These are phyloP conservation scores for Ogataea naganishii DNA, from an alignment of 805 yeast species.

Conservation along the genomic window DNA sequence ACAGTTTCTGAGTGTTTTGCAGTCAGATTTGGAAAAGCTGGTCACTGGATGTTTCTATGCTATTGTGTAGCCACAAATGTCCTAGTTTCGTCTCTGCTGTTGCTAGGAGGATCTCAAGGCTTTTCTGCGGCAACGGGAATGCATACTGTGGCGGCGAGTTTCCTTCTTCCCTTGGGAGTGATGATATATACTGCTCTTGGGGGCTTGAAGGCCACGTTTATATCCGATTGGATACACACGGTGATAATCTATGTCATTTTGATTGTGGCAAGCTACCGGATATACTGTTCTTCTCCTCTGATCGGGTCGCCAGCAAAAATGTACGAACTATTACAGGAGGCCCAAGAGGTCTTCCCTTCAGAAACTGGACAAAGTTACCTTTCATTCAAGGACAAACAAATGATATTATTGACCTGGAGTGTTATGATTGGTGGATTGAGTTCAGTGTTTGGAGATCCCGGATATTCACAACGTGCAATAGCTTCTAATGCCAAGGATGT, in stretches of 20 bases:
- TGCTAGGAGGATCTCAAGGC: constrained; percentile 36
- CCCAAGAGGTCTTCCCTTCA: constrained; percentile 22
- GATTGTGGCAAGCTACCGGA: constrained; percentile 23
- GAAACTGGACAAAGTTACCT: constrained; percentile 23
- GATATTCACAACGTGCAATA: constrained; percentile 33
- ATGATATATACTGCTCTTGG: constrained; percentile 40
- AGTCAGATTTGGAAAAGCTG: constrained; percentile 28
- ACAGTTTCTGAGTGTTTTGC: constrained; percentile 32
- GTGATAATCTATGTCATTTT: constrained; percentile 24
- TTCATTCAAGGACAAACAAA: constrained; percentile 23
- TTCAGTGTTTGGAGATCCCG: constrained; percentile 28
- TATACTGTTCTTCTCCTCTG: constrained; percentile 26
- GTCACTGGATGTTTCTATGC: constrained; percentile 26
- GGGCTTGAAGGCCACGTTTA: constrained; percentile 45
- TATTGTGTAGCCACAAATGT: constrained; percentile 29
- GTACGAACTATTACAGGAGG: constrained; percentile 31
- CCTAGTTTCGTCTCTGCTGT: constrained; percentile 25
- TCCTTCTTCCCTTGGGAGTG: constrained; percentile 39
- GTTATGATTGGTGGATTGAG: constrained; percentile 24
- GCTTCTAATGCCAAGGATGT: constrained; percentile 29
- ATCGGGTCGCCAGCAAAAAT: constrained; percentile 37
- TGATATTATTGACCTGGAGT: constrained; percentile 23
- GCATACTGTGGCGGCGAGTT: constrained; percentile 35
- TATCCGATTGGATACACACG: constrained; percentile 45
- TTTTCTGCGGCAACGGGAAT: constrained; percentile 34